Conservation (phyloP, 352 stramenopile genomes). For the Pythium pyrilobum region DNA sequence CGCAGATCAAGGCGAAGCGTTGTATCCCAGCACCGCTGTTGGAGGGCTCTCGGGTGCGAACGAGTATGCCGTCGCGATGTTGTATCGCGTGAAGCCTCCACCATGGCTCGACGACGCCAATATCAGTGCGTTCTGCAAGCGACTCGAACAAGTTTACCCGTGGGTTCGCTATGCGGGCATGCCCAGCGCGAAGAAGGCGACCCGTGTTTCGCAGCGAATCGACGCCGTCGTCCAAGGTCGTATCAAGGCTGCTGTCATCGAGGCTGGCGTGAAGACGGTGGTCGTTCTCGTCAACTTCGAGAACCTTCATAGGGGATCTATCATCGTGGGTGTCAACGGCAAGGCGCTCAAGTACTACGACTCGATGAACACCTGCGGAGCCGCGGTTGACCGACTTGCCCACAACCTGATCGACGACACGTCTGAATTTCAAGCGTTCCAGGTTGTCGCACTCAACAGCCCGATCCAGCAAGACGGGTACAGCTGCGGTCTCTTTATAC, state of each 20-base stretch:
- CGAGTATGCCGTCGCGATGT: not conserved
- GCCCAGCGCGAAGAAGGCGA: not conserved
- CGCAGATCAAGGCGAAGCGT: not conserved
- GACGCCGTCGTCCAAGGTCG: not conserved
- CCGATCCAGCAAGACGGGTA: conserved; percentile 10
- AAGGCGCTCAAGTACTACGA: not conserved
- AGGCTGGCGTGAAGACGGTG: not conserved
- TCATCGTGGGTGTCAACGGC: not conserved
- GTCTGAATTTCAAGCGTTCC: not conserved
- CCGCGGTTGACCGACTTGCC: not conserved
- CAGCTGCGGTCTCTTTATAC: conserved; percentile 17
- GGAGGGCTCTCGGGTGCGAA: not conserved
- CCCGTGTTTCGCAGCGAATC: not conserved
- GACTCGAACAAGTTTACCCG: not conserved
- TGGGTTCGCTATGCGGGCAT: not conserved
- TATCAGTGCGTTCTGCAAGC: not conserved
- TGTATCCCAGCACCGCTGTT: not conserved
- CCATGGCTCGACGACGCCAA: not conserved
- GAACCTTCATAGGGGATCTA: not conserved
- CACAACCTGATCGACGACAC: no score
- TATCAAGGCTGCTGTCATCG: no score
- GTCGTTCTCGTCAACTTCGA: not conserved
- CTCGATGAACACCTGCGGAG: not conserved
- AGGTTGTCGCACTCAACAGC: conserved; percentile 7
- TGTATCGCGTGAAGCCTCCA: not conserved